phyloP scores from a whole-genome alignment of 139 green algal genomes.

The Chara braunii region DNA sequence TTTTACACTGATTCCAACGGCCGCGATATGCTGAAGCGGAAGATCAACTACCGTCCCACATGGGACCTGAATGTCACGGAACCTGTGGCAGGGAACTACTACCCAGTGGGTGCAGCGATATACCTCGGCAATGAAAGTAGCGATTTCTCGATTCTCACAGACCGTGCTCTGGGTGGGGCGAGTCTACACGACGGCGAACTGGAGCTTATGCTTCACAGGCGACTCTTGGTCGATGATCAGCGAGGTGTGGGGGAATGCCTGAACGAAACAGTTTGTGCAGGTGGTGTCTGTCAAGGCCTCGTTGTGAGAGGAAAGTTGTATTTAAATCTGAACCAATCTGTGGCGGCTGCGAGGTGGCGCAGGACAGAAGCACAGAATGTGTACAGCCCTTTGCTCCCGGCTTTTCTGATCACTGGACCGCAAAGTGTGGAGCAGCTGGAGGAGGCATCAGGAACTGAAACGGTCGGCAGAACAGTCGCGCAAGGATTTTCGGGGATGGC shows the following conservation, averaged over 20 bases:
- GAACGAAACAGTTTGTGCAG: slow-evolving; percentile 39
- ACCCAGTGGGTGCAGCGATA: no score
- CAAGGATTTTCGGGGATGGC: no score
- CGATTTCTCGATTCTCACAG: slow-evolving; percentile 28
- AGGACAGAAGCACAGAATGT: slow-evolving; percentile 9
- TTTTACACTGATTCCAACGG: slow-evolving; percentile 49
- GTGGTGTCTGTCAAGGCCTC: slow-evolving; percentile 21
- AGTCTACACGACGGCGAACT: slow-evolving; percentile 35
- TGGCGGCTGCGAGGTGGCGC: slow-evolving; percentile 16
- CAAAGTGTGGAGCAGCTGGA: no score
- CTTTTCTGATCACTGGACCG: no score
- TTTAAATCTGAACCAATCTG: neutral
- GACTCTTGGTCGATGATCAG: slow-evolving; percentile 38
- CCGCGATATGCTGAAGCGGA: slow-evolving; percentile 33
- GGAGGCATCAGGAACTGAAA: no score
- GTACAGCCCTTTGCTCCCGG: slow-evolving; percentile 8
- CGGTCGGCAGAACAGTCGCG: no score
- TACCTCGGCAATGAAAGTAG: slow-evolving; percentile 1
- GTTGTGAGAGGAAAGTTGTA: slow-evolving; percentile 22
- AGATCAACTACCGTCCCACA: slow-evolving; percentile 26
- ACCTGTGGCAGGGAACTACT: slow-evolving; percentile 45
- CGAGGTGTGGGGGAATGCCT: slow-evolving; percentile 38
- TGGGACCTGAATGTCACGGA: slow-evolving; percentile 42
- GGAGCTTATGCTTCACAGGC: slow-evolving; percentile 45
- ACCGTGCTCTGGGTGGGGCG: slow-evolving; percentile 23